Evolutionary conservation across 176 grass and related monocot species (phyloP).

Genomic region (Cenchrus americanus): DNA sequence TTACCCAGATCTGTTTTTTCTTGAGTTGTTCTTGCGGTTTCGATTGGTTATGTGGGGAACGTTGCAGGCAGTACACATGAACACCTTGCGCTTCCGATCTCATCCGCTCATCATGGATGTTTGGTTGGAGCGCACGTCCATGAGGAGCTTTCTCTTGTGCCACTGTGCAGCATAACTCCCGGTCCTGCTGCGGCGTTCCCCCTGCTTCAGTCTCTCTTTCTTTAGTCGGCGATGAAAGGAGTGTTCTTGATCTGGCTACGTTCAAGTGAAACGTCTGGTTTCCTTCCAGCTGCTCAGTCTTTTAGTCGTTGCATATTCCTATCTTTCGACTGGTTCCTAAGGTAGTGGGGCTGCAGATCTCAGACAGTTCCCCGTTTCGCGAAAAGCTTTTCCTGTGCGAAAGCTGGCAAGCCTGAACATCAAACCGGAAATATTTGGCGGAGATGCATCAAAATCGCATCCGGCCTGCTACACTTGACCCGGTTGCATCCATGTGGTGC

Average conservation of each 20-base stretch:
- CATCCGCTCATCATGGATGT: neutral
- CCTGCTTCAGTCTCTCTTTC: neutral
- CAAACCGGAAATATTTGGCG: neutral
- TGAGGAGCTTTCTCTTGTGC: neutral
- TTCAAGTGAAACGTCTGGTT: neutral
- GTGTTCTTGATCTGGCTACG: neutral
- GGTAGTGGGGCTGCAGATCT: neutral
- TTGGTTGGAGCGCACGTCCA: neutral
- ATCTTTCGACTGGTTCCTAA: neutral
- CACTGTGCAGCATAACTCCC: neutral
- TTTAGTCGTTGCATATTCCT: neutral
- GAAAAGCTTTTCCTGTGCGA: neutral
- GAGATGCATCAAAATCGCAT: neutral
- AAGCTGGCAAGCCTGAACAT: neutral
- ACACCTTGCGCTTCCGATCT: neutral
- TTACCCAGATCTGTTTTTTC: neutral
- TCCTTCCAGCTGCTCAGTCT: neutral
- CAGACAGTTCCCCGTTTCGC: neutral
- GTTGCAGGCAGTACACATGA: neutral
- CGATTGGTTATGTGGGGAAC: neutral
- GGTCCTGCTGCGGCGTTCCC: neutral
- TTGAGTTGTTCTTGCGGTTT: neutral
- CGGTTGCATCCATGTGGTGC: neutral
- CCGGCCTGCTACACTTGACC: neutral
- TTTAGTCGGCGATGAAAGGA: neutral